Base-by-base conservation (phyloP, 192 early-diverging fungal genomes). In the Kappamyces sp. region DNA sequence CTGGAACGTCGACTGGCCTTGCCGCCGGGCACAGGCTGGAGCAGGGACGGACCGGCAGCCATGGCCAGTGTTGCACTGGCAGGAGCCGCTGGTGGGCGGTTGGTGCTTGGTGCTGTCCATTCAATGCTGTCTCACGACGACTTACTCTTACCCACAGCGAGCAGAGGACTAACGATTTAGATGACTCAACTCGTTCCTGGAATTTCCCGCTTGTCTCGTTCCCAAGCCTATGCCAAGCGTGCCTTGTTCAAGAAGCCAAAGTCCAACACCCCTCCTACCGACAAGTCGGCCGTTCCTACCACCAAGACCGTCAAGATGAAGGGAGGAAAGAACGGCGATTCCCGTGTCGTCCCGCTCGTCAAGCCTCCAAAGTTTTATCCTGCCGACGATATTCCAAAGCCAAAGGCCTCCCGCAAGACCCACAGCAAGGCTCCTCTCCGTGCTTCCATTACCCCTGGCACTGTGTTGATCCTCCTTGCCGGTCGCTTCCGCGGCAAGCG, bases 401-500 rank as follows among this genome's bases (percentile, higher is more conserved):
- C 88, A 74, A 92, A 91, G 86, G 74, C 74, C 58, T 74, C 79
- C 65, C 87, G 91, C 76, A 80, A 80, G 72, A 57, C 64, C 57
- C 65, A 77, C 67, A 80, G 84, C 69, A 67, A 80, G 51, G 75
- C 79, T 49, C 72, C 77, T 23, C 86, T 96, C 73, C 93, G 97
- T 77, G 63, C 78, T 62, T 79, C 88, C 75, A 97, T 99, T 83
- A 93, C 91, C 59, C 91, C 97, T 67, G 97, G 97, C 55, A 93
- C 97, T 74, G 88, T 99, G 63, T 80, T 98, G 49, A 98, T 99
- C 68, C 84, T 99, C 63, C 80, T 99, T 60, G 80, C 87, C 41
- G 94, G 97, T 67, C 88, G 92, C 66, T 97, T 87, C 89, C 89
- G 92, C 61, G 97, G 97, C 59, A 96, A 96, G 87, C 87, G 97